Evolutionary conservation across 805 yeast species (phyloP), one percentile per base, ranked within the genome.

Genomic region (Metschnikowia santaceciliae): DNA sequence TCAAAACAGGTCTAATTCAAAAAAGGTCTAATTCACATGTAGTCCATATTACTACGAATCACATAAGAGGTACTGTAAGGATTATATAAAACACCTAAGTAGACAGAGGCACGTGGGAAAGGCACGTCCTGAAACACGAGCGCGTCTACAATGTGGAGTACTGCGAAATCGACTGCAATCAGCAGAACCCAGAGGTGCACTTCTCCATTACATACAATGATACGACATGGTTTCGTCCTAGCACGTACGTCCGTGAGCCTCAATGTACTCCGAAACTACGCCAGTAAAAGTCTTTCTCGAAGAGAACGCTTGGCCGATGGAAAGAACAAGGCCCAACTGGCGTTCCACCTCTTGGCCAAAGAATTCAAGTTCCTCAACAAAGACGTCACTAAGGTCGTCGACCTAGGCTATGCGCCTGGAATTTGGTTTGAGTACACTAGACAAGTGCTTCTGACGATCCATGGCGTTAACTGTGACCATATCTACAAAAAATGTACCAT

Each of bases 371-470:
- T 72, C 10, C 66, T 73, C 52, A 57, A 63, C 48, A 32, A 53
- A 7, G 37, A 48, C 2, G 68, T 70, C 4, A 62, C 63, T 10
- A 67, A 61, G 44, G 70, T 72, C 3, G 58, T 74, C 19, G 77
- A 74, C 52, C 51, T 73, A 20, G 78, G 78, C 10, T 71, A 47
- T 52, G 70, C 66, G 1, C 77, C 78, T 0, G 78, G 77, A 6
- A 68, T 67, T 46, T 74, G 78, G 77, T 55, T 65, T n/a, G 55
- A 57, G 32, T 70, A 63, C 53, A 55, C 72, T 14, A 62, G 62
- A 38, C 50, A 61, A 32, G 54, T 64, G 37, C 56, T 73, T 49
- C 60, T 65, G 46, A 54, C 58, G 38, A 46, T 67, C 5, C 73
- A 72, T 54, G 55, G 50, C 69, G 30, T 70, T 5, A 63, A 60